phyloP scores from a whole-genome alignment of 345 rosid genomes.

The Raphanus sativus region DNA sequence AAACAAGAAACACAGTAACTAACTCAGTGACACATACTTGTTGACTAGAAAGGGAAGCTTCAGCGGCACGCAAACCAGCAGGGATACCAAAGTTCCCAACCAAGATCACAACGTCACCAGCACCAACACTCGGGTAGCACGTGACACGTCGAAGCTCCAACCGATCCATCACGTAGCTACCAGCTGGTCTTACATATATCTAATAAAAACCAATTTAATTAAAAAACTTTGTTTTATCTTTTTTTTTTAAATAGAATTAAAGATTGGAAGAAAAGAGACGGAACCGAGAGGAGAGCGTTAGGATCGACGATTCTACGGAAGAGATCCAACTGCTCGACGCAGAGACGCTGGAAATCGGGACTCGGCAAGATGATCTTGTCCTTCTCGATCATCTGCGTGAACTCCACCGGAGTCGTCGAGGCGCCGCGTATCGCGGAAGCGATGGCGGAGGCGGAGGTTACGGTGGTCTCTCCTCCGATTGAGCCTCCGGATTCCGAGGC shows the following conservation, averaged over 20 bases:
- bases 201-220: slow-evolving; percentile 21
- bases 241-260: too few species aligned
- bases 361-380: slow-evolving; percentile 71
- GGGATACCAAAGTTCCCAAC: slow-evolving; percentile 75
- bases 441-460: slow-evolving; percentile 78
- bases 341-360: slow-evolving; percentile 78
- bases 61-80: slow-evolving; percentile 76
- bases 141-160: slow-evolving; percentile 79
- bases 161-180: slow-evolving; percentile 93
- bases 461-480: slow-evolving; percentile 29
- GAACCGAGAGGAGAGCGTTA: slow-evolving; percentile 68
- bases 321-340: slow-evolving; percentile 74
- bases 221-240: too few species aligned
- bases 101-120: slow-evolving; percentile 60
- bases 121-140: slow-evolving; percentile 52
- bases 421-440: slow-evolving; percentile 65
- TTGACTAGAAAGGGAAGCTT: slow-evolving; percentile 75
- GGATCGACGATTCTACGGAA: slow-evolving; percentile 76
- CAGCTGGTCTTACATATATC: slow-evolving; percentile 94
- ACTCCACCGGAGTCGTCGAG: slow-evolving; percentile 73
- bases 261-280: not conserved
- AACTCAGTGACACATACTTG: slow-evolving; percentile 45
- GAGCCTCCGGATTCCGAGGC: slow-evolving; percentile 23
- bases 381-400: slow-evolving; percentile 61
- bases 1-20: not conserved